These are phyloP conservation scores for Alternaria brassicicola DNA, from an alignment of 2,329 filamentous ascomycete species.

Conservation along the genomic window DNA sequence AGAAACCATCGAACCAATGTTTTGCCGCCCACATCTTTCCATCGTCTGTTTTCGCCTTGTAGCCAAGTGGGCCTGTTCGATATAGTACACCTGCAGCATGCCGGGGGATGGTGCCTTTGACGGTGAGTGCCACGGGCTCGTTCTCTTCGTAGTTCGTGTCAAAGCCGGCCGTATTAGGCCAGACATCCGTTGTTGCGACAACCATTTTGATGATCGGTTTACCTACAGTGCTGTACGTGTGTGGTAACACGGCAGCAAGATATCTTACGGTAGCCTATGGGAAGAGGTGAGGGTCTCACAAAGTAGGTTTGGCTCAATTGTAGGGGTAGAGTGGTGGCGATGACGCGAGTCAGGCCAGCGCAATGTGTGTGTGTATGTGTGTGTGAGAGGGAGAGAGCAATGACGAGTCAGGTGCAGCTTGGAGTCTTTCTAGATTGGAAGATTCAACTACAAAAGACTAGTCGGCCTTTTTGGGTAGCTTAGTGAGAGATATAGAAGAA, in stretches of 20 bases:
- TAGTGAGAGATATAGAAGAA: background rate
- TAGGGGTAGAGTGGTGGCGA: background rate
- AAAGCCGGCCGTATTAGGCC: constrained; percentile 55
- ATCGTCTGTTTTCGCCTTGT: constrained; percentile 64
- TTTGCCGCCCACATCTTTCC: constrained; percentile 65
- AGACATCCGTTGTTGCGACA: constrained; percentile 25
- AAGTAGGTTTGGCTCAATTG: background rate
- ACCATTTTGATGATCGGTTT: background rate
- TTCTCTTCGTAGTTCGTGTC: constrained; percentile 69
- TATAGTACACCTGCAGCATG: constrained; percentile 74
- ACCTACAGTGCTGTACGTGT: background rate
- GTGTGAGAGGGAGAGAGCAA: background rate
- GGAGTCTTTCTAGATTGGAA: background rate
- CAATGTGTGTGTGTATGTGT: background rate
- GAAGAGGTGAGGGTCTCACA: background rate
- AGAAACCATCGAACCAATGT: constrained; percentile 85
- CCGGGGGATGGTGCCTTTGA: constrained; percentile 70
- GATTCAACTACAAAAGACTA: background rate
- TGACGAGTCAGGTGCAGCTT: background rate
- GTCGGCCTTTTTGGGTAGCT: background rate
- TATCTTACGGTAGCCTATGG: background rate
- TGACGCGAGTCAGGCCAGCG: background rate
- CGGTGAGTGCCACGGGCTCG: constrained; percentile 66
- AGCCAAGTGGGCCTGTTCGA: constrained; percentile 70
- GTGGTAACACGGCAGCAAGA: background rate